Evolutionary conservation across 164 flowering plant species (phyloP).

Genomic region (Dillenia turbinata): DNA sequence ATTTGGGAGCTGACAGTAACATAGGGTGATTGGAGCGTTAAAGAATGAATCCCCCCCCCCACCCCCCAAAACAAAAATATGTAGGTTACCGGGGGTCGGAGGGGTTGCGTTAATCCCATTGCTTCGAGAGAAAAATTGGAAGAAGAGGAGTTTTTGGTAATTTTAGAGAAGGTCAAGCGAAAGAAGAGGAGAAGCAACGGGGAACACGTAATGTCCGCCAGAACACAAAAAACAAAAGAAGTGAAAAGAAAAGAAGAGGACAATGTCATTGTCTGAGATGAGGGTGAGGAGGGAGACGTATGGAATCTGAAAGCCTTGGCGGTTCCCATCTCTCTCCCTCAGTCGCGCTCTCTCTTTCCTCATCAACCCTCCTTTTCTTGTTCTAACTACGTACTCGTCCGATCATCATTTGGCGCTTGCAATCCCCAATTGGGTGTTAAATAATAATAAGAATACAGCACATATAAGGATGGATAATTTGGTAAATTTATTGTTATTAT

Average conservation of each 20-base stretch:
- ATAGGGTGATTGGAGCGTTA: too few relatives aligned
- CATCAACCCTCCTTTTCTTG: neutral
- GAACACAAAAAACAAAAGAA: too few relatives aligned
- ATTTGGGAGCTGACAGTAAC: too few relatives aligned
- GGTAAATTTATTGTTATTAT: too few relatives aligned
- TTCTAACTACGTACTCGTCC: neutral
- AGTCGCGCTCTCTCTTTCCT: neutral
- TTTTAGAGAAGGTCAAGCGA: neutral
- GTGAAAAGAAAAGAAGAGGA: neutral
- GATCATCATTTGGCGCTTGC: neutral
- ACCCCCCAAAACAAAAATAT: too few relatives aligned
- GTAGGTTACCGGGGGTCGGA: too few relatives aligned
- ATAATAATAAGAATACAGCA: too few relatives aligned
- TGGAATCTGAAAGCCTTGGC: conserved; percentile 28
- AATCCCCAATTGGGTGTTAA: too few relatives aligned
- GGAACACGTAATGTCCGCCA: neutral
- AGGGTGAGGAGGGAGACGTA: conserved; percentile 19
- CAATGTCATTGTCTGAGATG: neutral
- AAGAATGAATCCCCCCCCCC: too few relatives aligned
- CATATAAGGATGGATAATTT: too few relatives aligned
- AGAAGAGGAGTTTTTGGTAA: neutral
- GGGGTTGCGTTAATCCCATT: too few relatives aligned
- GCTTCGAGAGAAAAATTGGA: neutral
- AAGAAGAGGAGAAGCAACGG: neutral
- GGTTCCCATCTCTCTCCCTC: neutral